Percentiles rank a stretch among this genome's conserved stretches.
Evolutionary conservation across 2,329 filamentous ascomycete genomes (phyloP).

Genomic region (Aspergillus flavus): DNA sequence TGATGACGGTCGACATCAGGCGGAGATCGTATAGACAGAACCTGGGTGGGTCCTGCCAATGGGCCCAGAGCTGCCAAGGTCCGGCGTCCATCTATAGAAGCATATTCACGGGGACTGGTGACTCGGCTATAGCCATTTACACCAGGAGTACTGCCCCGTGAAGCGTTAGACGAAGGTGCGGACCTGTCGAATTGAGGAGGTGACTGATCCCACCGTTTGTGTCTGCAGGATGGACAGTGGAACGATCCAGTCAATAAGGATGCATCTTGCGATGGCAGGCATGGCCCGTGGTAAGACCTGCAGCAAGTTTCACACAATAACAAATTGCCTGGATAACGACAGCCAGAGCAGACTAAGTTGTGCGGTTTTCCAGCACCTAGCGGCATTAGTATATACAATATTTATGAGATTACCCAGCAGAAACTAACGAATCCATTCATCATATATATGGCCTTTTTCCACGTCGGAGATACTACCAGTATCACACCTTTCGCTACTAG

Average conservation of each 20-base stretch:
- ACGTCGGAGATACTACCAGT: conserved; percentile 12
- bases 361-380: conserved; percentile 33
- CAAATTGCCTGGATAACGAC: conserved; percentile 28
- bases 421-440: conserved; percentile 33
- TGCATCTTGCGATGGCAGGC: conserved; percentile 17
- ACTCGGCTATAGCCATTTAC: neutral
- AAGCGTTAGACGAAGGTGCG: conserved; percentile 11
- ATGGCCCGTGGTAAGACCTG: conserved; percentile 33
- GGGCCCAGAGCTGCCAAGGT: neutral
- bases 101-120: conserved; percentile 1
- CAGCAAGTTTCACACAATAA: conserved; percentile 34
- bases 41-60: neutral
- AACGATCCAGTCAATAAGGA: conserved; percentile 15
- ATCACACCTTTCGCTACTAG: neutral
- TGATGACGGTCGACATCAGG: neutral
- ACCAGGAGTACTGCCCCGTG: conserved; percentile 16
- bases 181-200: conserved; percentile 17
- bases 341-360: conserved; percentile 33
- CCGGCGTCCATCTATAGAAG: neutral
- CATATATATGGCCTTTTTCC: conserved; percentile 29
- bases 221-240: conserved; percentile 30
- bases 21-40: neutral
- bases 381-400: conserved; percentile 10
- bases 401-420: no score
- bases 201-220: conserved; percentile 25